Conservation (phyloP, 192 early-diverging fungal species). For the Coemansia sp. region DNA sequence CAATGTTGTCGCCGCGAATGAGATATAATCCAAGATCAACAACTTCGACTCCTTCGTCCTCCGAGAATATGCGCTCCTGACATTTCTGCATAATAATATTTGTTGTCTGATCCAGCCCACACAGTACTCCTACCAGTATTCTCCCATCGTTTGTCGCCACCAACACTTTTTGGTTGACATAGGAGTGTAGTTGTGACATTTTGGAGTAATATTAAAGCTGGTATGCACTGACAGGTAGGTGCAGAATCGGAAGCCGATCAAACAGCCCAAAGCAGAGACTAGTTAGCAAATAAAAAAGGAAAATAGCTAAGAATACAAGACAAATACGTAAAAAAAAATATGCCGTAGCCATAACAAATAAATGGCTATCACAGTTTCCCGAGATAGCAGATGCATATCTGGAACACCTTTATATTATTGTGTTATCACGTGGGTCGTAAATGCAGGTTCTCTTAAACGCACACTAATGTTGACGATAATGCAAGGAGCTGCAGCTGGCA, state of each 20-base stretch:
- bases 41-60: slow-evolving; percentile 55
- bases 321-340: too few species aligned
- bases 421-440: neutral
- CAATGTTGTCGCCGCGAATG: slow-evolving; percentile 57
- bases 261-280: too few species aligned
- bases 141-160: slow-evolving; percentile 49
- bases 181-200: slow-evolving; percentile 50
- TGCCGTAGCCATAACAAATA: too few species aligned
- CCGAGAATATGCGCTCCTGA: slow-evolving; percentile 56
- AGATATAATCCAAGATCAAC: slow-evolving; percentile 55
- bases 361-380: too few species aligned
- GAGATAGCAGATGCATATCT: too few species aligned
- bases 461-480: too few species aligned
- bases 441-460: too few species aligned
- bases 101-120: slow-evolving; percentile 56
- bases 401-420: neutral
- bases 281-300: too few species aligned
- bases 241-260: too few species aligned
- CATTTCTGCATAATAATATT: slow-evolving; percentile 56
- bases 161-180: slow-evolving; percentile 38
- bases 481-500: neutral
- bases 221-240: neutral
- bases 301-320: too few species aligned
- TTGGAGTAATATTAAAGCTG: neutral
- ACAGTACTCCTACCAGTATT: slow-evolving; percentile 50